Percentiles rank a stretch among this genome's conserved stretches.
Evolutionary conservation across 805 yeast species (phyloP).

Genomic region (Zygoascus bituminiphila): DNA sequence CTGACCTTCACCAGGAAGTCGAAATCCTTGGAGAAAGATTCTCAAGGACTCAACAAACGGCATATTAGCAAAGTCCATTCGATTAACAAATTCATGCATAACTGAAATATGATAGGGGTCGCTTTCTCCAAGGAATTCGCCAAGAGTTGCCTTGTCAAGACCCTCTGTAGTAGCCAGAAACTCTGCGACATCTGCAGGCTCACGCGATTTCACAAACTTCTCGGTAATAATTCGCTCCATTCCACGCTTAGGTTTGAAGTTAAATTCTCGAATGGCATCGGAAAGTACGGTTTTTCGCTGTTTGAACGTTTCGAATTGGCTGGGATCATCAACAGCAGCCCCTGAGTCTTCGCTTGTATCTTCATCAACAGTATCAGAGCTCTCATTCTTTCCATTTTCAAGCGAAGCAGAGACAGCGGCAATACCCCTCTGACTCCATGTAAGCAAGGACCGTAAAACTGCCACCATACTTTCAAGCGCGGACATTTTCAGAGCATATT

Average conservation of each 20-base stretch:
- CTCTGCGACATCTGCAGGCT: constrained; percentile 62
- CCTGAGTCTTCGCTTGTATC: constrained; percentile 1
- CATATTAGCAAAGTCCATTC: constrained; percentile 62
- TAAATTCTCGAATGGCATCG: constrained; percentile 72
- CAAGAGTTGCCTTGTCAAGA: constrained; percentile 73
- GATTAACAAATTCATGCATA: constrained; percentile 91
- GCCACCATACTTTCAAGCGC: constrained; percentile 76
- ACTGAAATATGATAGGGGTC: constrained; percentile 65
- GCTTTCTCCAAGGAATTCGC: constrained; percentile 90
- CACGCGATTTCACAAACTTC: constrained; percentile 52
- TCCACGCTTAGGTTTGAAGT: constrained; percentile 79
- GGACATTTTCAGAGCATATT: constrained; percentile 74
- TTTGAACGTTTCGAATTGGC: constrained; percentile 77
- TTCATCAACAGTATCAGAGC: constrained; percentile 3
- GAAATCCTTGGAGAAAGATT: constrained; percentile 71
- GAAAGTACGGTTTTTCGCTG: constrained; percentile 72
- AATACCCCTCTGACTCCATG: constrained; percentile 75
- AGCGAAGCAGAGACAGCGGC: constrained; percentile 21
- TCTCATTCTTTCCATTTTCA: constrained; percentile 5
- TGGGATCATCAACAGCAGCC: constrained; percentile 51
- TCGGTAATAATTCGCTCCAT: constrained; percentile 50
- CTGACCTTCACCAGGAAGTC: constrained; percentile 97
- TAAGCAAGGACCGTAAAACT: constrained; percentile 66
- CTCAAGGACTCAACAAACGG: constrained; percentile 83
- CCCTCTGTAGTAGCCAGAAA: constrained; percentile 65